Percentiles rank a stretch among this genome's conserved stretches.
These are phyloP conservation scores for Xylaria intraflava DNA, from an alignment of 495 filamentous ascomycete species.

Conservation along the genomic window DNA sequence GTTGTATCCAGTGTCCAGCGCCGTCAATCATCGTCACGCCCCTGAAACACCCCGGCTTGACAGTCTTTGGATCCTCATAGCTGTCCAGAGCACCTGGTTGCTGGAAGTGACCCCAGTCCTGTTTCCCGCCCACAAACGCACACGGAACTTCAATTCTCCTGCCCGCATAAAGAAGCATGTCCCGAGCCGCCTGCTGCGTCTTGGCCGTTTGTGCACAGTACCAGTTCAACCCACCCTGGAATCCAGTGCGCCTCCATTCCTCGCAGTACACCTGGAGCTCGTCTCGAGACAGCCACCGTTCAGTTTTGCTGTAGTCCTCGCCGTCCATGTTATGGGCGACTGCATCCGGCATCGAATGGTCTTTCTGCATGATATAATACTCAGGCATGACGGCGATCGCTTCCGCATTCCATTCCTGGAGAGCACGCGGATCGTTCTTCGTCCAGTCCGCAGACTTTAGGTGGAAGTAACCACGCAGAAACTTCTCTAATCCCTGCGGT, in stretches of 20 bases:
- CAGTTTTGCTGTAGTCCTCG: slow-evolving; percentile 33
- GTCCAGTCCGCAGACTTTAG: slow-evolving; percentile 59
- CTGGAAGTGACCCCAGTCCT: slow-evolving; percentile 65
- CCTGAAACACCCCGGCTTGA: slow-evolving; percentile 37
- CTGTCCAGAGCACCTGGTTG: slow-evolving; percentile 56
- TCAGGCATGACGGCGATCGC: slow-evolving; percentile 54
- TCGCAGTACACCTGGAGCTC: slow-evolving; percentile 54
- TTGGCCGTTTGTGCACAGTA: slow-evolving; percentile 53
- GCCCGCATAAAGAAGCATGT: slow-evolving; percentile 54
- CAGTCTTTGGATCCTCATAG: slow-evolving; percentile 45
- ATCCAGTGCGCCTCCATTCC: slow-evolving; percentile 60
- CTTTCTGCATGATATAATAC: slow-evolving; percentile 62
- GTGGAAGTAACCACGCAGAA: slow-evolving; percentile 62
- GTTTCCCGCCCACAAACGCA: slow-evolving; percentile 51
- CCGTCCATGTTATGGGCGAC: slow-evolving; percentile 46
- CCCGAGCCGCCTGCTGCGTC: slow-evolving; percentile 36
- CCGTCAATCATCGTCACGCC: slow-evolving; percentile 47
- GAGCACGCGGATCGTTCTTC: slow-evolving; percentile 45
- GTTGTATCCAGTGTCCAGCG: slow-evolving; percentile 62
- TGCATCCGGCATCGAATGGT: slow-evolving; percentile 50
- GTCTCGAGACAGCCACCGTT: slow-evolving; percentile 48
- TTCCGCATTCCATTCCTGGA: slow-evolving; percentile 48
- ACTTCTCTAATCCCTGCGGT: slow-evolving; percentile 46
- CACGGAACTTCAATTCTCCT: slow-evolving; percentile 57
- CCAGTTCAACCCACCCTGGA: slow-evolving; percentile 67